Base-by-base conservation (phyloP, 495 filamentous ascomycete species). In the Podospora pseudopauciseta region DNA sequence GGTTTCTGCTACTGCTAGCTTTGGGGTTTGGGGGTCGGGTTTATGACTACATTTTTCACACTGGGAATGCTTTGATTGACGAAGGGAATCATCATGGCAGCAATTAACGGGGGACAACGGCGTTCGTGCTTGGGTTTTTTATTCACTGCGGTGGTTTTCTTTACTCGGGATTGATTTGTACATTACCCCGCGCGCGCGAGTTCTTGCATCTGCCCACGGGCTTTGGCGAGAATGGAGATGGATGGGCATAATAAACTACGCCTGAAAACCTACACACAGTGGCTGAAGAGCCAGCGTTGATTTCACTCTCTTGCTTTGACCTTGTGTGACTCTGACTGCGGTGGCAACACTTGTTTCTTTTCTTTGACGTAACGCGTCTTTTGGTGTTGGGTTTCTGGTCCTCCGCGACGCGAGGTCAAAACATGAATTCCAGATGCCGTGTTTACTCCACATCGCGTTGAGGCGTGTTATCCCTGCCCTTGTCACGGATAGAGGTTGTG, bases 111-210 rank as follows among this genome's bases (percentile, higher is more conserved):
- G 64, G 74, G 68, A 68, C 34, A 69, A 61, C 68, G 80, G 80
- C 80, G 80, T 83, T 71, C 32, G 68, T 73, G 63, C 66, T 71
- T 77, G 78, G 75, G 66, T 62, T 65, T 71, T 73, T 71, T 49
- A 64, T 67, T 70, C 63, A 63, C 66, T 66, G 55, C 30, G 56
- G 73, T 58, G 74, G 77, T 66, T 65, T 71, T 73, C 68, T 49
- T 64, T 67, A 68, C 63, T 65, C 66, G 64, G 55, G 30, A 56
- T 74, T 58, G 74, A 76, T 66, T 72, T 79, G 78, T 80, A 79
- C 75, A 79, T 75, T 78, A 78, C 71, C 70, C 30, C 32, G 68
- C 63, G 71, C 63, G 71, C 69, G 58, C 27, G 20, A 23, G 26
- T 18, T 26, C 18, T 59, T 18, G 18, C 20, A 19, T 60, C 23